Percentiles rank a stretch among this genome's conserved stretches.
Evolutionary conservation across 1,284 basidiomycete species (phyloP).

Genomic region (Anthracocystis setariae): DNA sequence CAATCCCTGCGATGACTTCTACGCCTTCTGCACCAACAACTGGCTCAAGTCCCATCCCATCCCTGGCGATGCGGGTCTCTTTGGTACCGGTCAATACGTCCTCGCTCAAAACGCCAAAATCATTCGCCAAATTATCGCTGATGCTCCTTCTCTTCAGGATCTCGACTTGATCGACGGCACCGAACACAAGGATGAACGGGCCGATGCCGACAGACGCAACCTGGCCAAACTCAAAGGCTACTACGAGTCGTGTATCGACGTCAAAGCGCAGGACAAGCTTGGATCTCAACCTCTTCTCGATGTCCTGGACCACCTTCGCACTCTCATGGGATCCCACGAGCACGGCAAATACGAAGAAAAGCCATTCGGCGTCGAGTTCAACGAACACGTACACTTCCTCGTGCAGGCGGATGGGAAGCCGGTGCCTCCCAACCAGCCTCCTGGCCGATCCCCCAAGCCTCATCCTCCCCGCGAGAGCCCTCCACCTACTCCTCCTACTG

Average conservation of each 20-base stretch:
- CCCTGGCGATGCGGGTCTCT: conserved; percentile 70
- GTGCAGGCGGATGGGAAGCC: conserved; percentile 70
- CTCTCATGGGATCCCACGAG: conserved; percentile 46
- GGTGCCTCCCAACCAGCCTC: conserved; percentile 54
- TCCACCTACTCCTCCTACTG: conserved; percentile 44
- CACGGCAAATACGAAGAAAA: conserved; percentile 70
- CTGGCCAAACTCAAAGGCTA: conserved; percentile 82
- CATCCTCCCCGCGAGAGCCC: conserved; percentile 52
- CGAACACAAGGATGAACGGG: conserved; percentile 15
- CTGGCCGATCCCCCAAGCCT: conserved; percentile 48
- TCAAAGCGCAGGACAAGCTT: conserved; percentile 70
- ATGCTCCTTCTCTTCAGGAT: conserved; percentile 54
- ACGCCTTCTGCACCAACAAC: conserved; percentile 76
- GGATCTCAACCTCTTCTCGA: conserved; percentile 70
- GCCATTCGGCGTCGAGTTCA: conserved; percentile 69
- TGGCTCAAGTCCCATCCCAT: conserved; percentile 60
- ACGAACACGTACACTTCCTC: conserved; percentile 70
- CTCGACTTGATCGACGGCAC: conserved; percentile 17
- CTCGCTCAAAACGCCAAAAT: conserved; percentile 56
- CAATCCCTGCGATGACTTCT: conserved; percentile 96
- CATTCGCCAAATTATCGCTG: conserved; percentile 69
- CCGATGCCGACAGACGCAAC: conserved; percentile 74
- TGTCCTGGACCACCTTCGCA: conserved; percentile 68
- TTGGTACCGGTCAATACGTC: conserved; percentile 68
- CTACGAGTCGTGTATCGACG: conserved; percentile 85